Evolutionary conservation across 768 basidiomycete species (phyloP).

Genomic region (Pleurotus cornucopiae): DNA sequence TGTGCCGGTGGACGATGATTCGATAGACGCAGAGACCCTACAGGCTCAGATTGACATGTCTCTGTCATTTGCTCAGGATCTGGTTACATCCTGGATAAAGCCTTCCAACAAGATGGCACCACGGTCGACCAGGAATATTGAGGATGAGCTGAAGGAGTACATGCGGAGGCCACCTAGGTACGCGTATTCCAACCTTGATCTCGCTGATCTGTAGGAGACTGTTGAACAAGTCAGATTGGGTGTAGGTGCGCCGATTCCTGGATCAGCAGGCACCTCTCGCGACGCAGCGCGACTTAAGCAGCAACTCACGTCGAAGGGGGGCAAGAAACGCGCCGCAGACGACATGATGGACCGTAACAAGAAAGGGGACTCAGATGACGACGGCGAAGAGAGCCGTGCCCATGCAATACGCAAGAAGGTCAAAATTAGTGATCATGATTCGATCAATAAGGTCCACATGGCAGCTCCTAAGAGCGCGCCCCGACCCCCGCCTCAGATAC

Average conservation of each 20-base stretch:
- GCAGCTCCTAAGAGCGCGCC: neutral
- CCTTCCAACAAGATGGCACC: conserved; percentile 38
- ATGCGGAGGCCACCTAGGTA: conserved; percentile 72
- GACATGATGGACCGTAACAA: conserved; percentile 27
- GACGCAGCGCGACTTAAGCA: conserved; percentile 63
- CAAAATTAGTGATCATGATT: conserved; percentile 20
- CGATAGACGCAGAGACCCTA: conserved; percentile 60
- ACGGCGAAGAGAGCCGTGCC: conserved; percentile 59
- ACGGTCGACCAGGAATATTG: conserved; percentile 32
- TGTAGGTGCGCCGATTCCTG: conserved; percentile 65
- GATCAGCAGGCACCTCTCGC: conserved; percentile 36
- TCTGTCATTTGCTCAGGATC: conserved; percentile 69
- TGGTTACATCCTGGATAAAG: conserved; percentile 77
- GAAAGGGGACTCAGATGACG: conserved; percentile 25
- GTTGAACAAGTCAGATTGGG: conserved; percentile 48
- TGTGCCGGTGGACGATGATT: conserved; percentile 38
- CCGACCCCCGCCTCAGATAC: too few species aligned
- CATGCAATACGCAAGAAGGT: conserved; percentile 56
- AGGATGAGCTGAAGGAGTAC: conserved; percentile 61
- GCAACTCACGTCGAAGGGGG: conserved; percentile 42
- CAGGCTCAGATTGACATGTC: conserved; percentile 84
- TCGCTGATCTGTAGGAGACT: conserved; percentile 9
- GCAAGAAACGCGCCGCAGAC: conserved; percentile 43
- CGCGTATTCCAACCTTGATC: conserved; percentile 14
- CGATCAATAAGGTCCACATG: neutral